Percentiles rank a stretch among this genome's conserved stretches.
These are phyloP conservation scores for Talaromyces ruber DNA, from an alignment of 495 filamentous ascomycete species.

Conservation along the genomic window DNA sequence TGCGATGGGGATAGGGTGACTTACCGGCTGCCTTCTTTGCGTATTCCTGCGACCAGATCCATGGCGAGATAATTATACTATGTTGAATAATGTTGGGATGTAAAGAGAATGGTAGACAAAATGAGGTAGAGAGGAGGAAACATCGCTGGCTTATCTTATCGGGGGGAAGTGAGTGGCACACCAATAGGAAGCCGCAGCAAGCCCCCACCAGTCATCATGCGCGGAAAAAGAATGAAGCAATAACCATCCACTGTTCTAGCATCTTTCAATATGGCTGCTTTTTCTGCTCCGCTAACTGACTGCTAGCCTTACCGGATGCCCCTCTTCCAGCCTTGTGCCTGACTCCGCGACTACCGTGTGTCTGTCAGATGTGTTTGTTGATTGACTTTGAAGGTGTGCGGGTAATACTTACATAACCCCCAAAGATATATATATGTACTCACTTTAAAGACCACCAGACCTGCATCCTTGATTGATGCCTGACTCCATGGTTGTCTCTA, in stretches of 20 bases:
- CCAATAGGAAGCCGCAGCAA: not conserved
- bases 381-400: not conserved
- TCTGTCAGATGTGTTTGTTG: not conserved
- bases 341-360: not conserved
- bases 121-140: not conserved
- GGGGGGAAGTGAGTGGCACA: not conserved
- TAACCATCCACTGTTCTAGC: not conserved
- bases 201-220: not conserved
- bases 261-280: not conserved
- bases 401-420: not conserved
- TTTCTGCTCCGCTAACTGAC: not conserved
- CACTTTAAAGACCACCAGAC: not conserved
- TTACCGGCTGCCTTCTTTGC: conserved; percentile 82
- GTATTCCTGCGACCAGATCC: conserved; percentile 89
- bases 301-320: not conserved
- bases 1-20: conserved; percentile 2
- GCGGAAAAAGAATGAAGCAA: not conserved
- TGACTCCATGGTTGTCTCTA: not conserved
- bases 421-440: too few relatives aligned
- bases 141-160: not conserved
- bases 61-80: conserved; percentile 37
- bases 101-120: not conserved
- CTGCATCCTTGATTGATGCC: not conserved
- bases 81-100: not conserved
- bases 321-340: not conserved